A percentile compares a stretch with the other conserved stretches of the same genome.
These are phyloP conservation scores for Leccinum pachyderme DNA, from an alignment of 1,284 basidiomycete genomes.

Conservation along the genomic window DNA sequence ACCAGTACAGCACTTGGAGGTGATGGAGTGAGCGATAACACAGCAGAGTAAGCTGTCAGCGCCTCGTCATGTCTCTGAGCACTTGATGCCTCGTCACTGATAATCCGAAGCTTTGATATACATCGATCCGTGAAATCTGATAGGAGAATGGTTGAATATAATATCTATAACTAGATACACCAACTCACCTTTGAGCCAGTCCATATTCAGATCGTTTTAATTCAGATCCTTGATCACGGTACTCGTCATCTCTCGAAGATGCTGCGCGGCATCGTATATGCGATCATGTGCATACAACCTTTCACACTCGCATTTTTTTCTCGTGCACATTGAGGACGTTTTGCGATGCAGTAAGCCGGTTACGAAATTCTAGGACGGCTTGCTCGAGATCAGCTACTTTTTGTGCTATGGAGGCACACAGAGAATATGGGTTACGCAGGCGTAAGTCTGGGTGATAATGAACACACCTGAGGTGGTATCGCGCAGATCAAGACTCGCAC, in stretches of 20 bases:
- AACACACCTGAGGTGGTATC: background rate
- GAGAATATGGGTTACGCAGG: background rate
- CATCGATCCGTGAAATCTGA: background rate
- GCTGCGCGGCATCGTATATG: background rate
- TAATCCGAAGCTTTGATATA: background rate
- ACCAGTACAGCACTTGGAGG: background rate
- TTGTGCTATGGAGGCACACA: background rate
- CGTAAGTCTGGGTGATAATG: background rate
- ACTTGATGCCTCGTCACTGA: background rate
- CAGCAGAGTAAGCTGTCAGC: background rate
- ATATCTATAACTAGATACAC: background rate
- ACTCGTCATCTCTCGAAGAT: background rate
- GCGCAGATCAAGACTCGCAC: background rate
- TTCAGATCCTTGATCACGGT: background rate
- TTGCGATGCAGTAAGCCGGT: background rate
- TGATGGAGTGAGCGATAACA: background rate
- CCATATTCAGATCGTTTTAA: background rate
- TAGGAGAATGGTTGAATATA: background rate
- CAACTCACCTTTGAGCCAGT: background rate
- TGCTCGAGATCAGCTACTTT: background rate
- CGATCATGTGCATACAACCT: background rate
- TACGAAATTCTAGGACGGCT: background rate
- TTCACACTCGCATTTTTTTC: background rate
- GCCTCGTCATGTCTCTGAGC: background rate
- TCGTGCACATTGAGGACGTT: no score